These are phyloP conservation scores for Ophiocordyceps robertsii DNA, from an alignment of 2,329 filamentous ascomycete species.

Conservation along the genomic window DNA sequence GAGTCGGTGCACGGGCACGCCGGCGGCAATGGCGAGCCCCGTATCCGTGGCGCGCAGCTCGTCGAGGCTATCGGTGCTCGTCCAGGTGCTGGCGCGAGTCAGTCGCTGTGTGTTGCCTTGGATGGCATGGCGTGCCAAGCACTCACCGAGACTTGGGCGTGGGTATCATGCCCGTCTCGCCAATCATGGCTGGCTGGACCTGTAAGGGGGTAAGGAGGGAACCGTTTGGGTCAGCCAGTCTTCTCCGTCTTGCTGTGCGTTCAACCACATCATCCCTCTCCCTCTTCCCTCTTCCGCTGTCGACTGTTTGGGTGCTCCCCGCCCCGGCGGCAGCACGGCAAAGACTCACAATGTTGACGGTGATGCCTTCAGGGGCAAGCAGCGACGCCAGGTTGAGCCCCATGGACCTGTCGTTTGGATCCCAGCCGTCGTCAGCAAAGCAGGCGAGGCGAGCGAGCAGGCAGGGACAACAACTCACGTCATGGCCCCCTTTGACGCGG, in stretches of 20 bases:
- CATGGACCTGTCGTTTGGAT: conserved; percentile 15
- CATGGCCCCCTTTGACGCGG: conserved; percentile 18
- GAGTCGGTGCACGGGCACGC: conserved; percentile 19
- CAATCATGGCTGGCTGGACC: conserved; percentile 22
- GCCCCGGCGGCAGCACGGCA: neutral
- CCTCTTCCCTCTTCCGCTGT: no score
- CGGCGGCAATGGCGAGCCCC: conserved; percentile 19
- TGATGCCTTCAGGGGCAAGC: conserved; percentile 17
- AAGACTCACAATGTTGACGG: conserved; percentile 19
- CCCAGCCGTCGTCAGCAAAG: neutral
- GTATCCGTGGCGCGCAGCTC: conserved; percentile 15
- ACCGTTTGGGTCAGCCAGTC: neutral
- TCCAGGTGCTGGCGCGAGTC: conserved; percentile 14
- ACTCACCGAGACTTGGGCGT: conserved; percentile 14
- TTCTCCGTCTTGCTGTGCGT: neutral
- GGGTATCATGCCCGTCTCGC: conserved; percentile 21
- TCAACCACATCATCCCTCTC: no score
- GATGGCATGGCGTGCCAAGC: no score
- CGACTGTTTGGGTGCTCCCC: no score
- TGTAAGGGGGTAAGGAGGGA: conserved; percentile 1
- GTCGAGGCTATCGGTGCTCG: conserved; percentile 15
- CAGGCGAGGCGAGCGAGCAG: neutral
- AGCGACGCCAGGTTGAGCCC: conserved; percentile 18
- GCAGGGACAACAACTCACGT: conserved; percentile 3
- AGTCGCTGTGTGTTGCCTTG: neutral